Percentiles rank a stretch among this genome's conserved stretches.
Evolutionary conservation across 495 filamentous ascomycete genomes (phyloP).

Genomic region (Xylaria palmicola): DNA sequence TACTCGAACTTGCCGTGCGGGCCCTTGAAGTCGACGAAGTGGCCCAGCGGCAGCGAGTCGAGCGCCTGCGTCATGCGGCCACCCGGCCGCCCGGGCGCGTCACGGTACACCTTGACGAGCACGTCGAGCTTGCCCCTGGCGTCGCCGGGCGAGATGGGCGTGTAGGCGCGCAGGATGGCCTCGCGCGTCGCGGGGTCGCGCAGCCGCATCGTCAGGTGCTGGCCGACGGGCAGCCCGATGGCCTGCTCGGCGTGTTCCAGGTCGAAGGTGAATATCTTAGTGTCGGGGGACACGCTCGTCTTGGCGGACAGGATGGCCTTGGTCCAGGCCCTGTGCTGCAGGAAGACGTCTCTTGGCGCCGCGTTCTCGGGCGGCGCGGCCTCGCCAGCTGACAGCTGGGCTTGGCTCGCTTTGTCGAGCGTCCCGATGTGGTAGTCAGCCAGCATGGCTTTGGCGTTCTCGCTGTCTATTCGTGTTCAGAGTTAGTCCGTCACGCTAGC

Average conservation of each 20-base stretch:
- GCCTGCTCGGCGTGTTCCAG: constrained; percentile 71
- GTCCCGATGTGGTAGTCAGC: constrained; percentile 82
- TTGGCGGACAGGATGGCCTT: constrained; percentile 66
- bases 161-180: constrained; percentile 83
- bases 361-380: constrained; percentile 8
- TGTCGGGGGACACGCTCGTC: constrained; percentile 71
- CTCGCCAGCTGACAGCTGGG: constrained; percentile 42
- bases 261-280: constrained; percentile 77
- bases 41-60: constrained; percentile 67
- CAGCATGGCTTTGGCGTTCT: constrained; percentile 95
- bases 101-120: constrained; percentile 85
- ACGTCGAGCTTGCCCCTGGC: constrained; percentile 67
- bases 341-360: constrained; percentile 58
- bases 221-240: constrained; percentile 80
- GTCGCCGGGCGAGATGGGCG: constrained; percentile 69
- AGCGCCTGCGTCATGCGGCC: constrained; percentile 86
- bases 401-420: constrained; percentile 58
- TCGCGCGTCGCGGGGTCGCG: constrained; percentile 66
- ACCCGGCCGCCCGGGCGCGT: constrained; percentile 55
- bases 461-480: constrained; percentile 62
- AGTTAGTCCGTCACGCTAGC: neutral
- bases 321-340: constrained; percentile 70
- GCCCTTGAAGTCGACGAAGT: constrained; percentile 82
- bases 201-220: constrained; percentile 86
- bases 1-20: constrained; percentile 90